These are phyloP conservation scores for Aspergillus flavus DNA, from an alignment of 2,329 filamentous ascomycete genomes.

Conservation along the genomic window DNA sequence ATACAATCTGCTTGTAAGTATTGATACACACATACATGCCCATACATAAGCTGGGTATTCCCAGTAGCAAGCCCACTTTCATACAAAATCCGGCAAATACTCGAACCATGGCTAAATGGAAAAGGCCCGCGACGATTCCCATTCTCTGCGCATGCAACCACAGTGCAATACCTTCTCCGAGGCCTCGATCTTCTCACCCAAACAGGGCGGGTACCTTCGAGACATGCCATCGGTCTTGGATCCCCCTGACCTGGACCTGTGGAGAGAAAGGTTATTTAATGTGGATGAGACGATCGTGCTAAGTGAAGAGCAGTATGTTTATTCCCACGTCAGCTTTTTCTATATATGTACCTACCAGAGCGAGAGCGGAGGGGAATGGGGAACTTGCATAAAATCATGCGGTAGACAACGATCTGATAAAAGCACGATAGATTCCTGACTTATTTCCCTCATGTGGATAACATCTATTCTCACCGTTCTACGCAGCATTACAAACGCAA, in stretches of 20 bases:
- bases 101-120: neutral
- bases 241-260: slow-evolving; percentile 68
- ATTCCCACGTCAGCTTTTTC: neutral
- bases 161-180: slow-evolving; percentile 16
- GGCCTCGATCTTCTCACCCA: slow-evolving; percentile 25
- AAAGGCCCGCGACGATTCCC: slow-evolving; percentile 16
- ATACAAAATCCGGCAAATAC: neutral
- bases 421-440: slow-evolving; percentile 64
- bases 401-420: neutral
- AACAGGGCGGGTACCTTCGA: slow-evolving; percentile 28
- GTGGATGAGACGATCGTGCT: slow-evolving; percentile 73
- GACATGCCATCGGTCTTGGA: slow-evolving; percentile 61
- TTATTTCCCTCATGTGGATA: slow-evolving; percentile 82
- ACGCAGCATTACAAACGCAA: slow-evolving; percentile 81
- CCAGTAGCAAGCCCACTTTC: neutral
- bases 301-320: slow-evolving; percentile 70
- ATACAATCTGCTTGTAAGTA: slow-evolving; percentile 18
- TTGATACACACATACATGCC: no score
- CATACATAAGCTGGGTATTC: neutral
- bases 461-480: slow-evolving; percentile 81
- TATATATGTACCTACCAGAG: neutral
- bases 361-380: neutral
- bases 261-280: slow-evolving; percentile 73
- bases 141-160: slow-evolving; percentile 23
- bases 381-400: neutral